Base-by-base conservation (phyloP, 139 green algal genomes). In the Ettlia oleoabundans region DNA sequence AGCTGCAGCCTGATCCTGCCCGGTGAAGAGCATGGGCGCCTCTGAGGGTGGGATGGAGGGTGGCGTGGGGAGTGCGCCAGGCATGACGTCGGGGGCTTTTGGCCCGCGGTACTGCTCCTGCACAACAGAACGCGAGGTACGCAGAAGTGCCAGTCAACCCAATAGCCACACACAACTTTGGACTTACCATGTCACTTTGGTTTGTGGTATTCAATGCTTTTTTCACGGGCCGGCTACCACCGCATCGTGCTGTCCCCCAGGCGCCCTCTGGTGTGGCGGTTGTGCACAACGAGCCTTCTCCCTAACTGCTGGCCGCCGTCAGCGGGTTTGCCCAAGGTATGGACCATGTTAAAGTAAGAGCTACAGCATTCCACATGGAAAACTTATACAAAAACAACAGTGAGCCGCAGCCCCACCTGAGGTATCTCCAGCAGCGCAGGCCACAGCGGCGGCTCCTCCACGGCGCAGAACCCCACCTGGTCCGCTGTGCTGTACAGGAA, bases 391-490 rank as follows among this genome's bases (percentile, higher is more conserved):
- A 15, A 58, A 15, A 10, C 13, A 58, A 15, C 13, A 15, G 47
- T 58, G 47, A 10, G 47, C 13, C 47, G 47, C 10, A 15, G 10
- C 28, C 67, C 3, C 1, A 41, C 42, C n/a, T 61, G 83, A 37
- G 67, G 41, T 71, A 82, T 41, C 40, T 77, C 30, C 33, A 93
- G 26, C 28, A 93, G 55, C n/a, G 90, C 85, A 19, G 90, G 90
- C 89, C 89, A 93, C 28, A 86, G 79, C 35, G 89, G 80, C 9
- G 90, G 88, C 24, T 86, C n/a, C 30, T 53, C 43, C 51, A 93
- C 88, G 13, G 82, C 40, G 78, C 90, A 93, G 80, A 88, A 93
- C 2, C 77, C 62, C 28, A 92, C 82, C 62, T 93, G 90, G 51
- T 87, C 74, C 19, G 84, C 84, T 1, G 87, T 89, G 33, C 80